A percentile compares a stretch with the other conserved stretches of the same genome.
These are phyloP conservation scores for Tulasnella sp. DNA, from an alignment of 768 basidiomycete genomes.

Conservation along the genomic window DNA sequence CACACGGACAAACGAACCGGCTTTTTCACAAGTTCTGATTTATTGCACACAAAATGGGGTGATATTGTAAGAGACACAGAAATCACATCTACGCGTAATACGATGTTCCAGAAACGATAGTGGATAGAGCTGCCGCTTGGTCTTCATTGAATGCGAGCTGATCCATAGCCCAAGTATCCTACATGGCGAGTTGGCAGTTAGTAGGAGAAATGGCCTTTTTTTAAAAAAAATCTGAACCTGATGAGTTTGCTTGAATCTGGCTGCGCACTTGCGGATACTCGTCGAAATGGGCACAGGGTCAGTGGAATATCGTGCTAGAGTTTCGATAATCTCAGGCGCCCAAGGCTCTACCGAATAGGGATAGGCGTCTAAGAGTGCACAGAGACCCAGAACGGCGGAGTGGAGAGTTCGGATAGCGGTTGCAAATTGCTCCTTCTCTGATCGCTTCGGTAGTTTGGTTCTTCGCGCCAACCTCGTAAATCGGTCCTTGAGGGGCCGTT, in stretches of 20 bases:
- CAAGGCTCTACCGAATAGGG: conserved; percentile 53
- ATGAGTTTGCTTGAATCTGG: conserved; percentile 76
- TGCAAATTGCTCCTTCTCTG: conserved; percentile 62
- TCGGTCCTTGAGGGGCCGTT: conserved; percentile 55
- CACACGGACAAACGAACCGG: background rate
- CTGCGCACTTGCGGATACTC: conserved; percentile 74
- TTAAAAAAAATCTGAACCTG: conserved; percentile 40
- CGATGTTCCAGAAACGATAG: conserved; percentile 79
- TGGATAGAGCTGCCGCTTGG: conserved; percentile 74
- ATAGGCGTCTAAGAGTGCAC: conserved; percentile 54
- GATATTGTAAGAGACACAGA: background rate
- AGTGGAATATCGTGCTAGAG: conserved; percentile 39
- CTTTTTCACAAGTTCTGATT: background rate
- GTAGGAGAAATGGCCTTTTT: conserved; percentile 12
- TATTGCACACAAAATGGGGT: background rate
- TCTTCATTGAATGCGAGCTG: conserved; percentile 81
- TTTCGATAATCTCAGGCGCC: conserved; percentile 40
- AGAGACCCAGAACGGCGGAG: conserved; percentile 54
- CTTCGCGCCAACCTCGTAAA: conserved; percentile 62
- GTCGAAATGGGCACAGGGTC: conserved; percentile 63
- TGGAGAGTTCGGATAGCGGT: conserved; percentile 70
- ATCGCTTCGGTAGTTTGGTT: conserved; percentile 62
- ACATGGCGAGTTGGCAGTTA: conserved; percentile 31
- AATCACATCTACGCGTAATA: conserved; percentile 51
- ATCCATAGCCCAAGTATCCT: conserved; percentile 87